Percentiles rank a stretch among this genome's conserved stretches.
Evolutionary conservation across 495 filamentous ascomycete species (phyloP).

Genomic region (Aspergillus baeticus): DNA sequence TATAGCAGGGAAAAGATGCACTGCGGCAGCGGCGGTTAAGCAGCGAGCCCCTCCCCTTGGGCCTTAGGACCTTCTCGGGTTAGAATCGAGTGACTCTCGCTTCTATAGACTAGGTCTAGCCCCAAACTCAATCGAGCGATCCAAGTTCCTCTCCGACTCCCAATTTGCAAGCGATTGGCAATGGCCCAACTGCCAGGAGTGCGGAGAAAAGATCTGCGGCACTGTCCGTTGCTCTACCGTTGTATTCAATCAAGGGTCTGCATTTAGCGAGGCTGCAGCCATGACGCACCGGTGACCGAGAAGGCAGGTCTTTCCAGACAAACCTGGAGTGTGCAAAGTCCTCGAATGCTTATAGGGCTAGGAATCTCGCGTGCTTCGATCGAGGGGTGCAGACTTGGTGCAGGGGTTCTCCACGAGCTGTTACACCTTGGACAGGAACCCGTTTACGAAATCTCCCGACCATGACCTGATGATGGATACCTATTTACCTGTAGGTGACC

Average conservation of each 20-base stretch:
- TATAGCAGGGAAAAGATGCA: slow-evolving; percentile 10
- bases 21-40: slow-evolving; percentile 19
- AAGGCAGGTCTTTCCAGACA: neutral
- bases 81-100: neutral
- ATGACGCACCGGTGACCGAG: neutral
- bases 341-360: neutral
- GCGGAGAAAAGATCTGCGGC: slow-evolving; percentile 15
- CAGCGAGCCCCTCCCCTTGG: neutral
- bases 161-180: neutral
- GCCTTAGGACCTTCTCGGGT: neutral
- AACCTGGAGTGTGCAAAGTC: neutral
- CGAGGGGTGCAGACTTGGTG: neutral
- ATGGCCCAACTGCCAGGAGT: neutral
- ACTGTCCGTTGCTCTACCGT: neutral
- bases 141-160: slow-evolving; percentile 6
- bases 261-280: slow-evolving; percentile 1
- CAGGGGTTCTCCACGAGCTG: neutral
- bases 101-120: neutral
- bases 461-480: neutral
- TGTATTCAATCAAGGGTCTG: slow-evolving; percentile 3
- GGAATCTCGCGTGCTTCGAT: neutral
- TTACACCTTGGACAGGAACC: neutral
- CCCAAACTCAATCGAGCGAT: slow-evolving; percentile 17
- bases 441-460: slow-evolving; percentile 1
- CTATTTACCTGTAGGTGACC: neutral